Base-by-base conservation (phyloP, 495 filamentous ascomycete genomes). In the Tuber indicum region DNA sequence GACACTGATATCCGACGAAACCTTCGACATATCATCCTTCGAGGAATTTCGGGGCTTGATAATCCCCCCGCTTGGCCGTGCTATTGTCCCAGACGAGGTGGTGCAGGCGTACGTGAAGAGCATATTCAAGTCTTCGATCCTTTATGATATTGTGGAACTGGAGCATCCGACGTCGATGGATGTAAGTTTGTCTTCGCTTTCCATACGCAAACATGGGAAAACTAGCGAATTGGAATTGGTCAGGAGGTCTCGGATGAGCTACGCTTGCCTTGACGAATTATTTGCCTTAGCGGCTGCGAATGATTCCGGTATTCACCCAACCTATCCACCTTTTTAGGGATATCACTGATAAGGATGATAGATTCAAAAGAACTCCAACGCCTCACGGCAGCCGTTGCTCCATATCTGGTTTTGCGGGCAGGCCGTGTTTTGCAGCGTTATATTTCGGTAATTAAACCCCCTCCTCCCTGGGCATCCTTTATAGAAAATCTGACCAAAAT, bases 1-100 rank as follows among this genome's bases (percentile, higher is more conserved):
- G 16, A 86, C 86, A 62, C 87, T 91, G 44, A 81, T 82, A 26
- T 86, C 84, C 32, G 92, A 94, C 79, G 90, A 98, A 84, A 84
- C 87, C 16, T 94, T 95, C 81, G 96, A 99, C 82, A 92, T 97
- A 32, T 81, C 88, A 2, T 89, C 92, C 0, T 95, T 98, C 82
- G 85, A 81, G 12, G 86, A 87, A 71, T 85, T 97, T 0, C 89
- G 91, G 26, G 84, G 88, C 1, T 86, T 97, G 41, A 90, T 97
- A 58, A 91, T 93, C 43, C 91, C 94, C 0, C 85, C 89, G 9
- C 87, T 99, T 0, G 93, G 94, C 14, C 86, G 87, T 0, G 77
- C 88, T 21, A 82, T 84, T 1, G 89, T 97, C 26, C 86, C 90
- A 3, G 92, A 96, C 78, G 83, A 86, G 42, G 89, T 91, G 4